Conservation (phyloP, 441 rosid genomes). For the Flueggea neowawraea region DNA sequence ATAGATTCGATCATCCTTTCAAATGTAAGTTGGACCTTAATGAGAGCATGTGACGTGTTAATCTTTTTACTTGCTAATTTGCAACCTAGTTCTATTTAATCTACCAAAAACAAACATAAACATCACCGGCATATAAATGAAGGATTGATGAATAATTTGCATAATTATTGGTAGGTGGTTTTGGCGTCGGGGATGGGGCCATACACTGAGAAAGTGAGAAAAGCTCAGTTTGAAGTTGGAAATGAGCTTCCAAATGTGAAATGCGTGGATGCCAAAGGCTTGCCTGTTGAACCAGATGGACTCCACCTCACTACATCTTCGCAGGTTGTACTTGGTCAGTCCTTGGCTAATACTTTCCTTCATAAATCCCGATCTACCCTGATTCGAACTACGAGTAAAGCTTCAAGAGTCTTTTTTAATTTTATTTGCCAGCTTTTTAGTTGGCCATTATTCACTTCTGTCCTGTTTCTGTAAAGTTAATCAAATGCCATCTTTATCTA, state of each 20-base stretch:
- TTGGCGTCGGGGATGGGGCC: slow-evolving; percentile 65
- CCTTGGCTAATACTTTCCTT: slow-evolving; percentile 49
- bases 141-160: too few relatives aligned
- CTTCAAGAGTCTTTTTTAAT: too few relatives aligned
- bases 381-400: neutral
- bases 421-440: too few relatives aligned
- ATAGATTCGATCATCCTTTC: neutral
- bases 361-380: slow-evolving; percentile 18
- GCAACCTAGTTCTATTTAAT: too few relatives aligned
- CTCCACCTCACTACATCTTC: slow-evolving; percentile 65
- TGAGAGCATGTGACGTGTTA: too few relatives aligned
- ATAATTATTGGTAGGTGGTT: slow-evolving; percentile 43
- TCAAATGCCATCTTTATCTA: too few relatives aligned
- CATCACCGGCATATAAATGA: too few relatives aligned
- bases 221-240: slow-evolving; percentile 38
- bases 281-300: slow-evolving; percentile 57
- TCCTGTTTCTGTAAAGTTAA: too few relatives aligned
- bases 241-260: slow-evolving; percentile 35
- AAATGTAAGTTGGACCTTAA: too few relatives aligned
- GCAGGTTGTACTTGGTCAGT: slow-evolving; percentile 63
- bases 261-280: slow-evolving; percentile 64
- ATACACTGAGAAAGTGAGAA: slow-evolving; percentile 42
- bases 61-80: too few relatives aligned
- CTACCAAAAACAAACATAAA: too few relatives aligned
- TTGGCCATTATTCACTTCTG: too few relatives aligned